Evolutionary conservation across 805 yeast species (phyloP), one percentile per base, ranked within the genome.

Genomic region (Barnettozyma vustinii): DNA sequence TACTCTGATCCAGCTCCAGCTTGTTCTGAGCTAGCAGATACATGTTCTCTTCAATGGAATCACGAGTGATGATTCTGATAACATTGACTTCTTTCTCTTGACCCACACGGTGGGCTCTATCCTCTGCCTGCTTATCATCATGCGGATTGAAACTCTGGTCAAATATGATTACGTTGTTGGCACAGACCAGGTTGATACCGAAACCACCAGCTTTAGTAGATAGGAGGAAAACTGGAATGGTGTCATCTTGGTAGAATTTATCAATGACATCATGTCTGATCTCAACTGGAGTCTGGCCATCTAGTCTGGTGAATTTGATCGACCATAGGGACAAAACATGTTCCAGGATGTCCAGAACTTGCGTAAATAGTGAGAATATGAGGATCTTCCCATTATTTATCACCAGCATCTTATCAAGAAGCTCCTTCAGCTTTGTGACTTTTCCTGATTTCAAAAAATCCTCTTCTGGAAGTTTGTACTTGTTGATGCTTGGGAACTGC

Each of bases 191-290:
- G 62, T 94, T 94, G 68, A 94, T 94, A 50, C 99, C 99, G 68
- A 94, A 94, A 1, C 99, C 99, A 63, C 99, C 99, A 1, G 99
- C 98, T 63, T 88, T 89, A 4, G 99, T 94, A 10, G 97, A 88
- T 40, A 94, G 71, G 44, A 94, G 72, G 60, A 94, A 92, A 3
- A 94, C 84, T 0, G 96, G 92, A 54, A 94, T 87, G 5, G 80
- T 73, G 0, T 78, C 77, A 52, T 90, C 96, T 32, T 87, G 90
- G 60, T 89, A 84, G 62, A 87, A 94, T 56, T 80, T 80, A 69
- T 94, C 99, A 57, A 94, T 92, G 56, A 92, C 70, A 50, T 86
- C 88, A 66, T 94, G 99, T 62, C 99, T 80, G 25, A 87, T 83
- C 53, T 94, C 97, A 48, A 94, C 99, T 13, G 91, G 76, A 0